These are phyloP conservation scores for Ceratorhiza oryzae-sativae DNA, from an alignment of 1,284 basidiomycete genomes.

Conservation along the genomic window DNA sequence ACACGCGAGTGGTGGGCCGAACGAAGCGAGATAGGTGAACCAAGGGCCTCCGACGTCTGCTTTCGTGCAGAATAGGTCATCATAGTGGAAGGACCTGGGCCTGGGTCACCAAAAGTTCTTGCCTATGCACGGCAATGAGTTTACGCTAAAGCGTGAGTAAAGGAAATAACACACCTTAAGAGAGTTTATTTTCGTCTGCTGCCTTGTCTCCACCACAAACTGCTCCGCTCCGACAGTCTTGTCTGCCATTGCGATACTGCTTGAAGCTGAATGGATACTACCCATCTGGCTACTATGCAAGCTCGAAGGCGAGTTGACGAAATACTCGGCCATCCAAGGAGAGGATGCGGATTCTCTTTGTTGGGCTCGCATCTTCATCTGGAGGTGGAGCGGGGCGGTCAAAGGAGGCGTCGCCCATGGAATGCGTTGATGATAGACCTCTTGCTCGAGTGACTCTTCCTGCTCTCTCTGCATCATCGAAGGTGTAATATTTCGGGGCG, in stretches of 20 bases:
- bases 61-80: constrained; percentile 31
- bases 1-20: not conserved
- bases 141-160: no score
- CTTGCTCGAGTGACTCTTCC: not conserved
- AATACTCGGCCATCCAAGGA: constrained; percentile 32
- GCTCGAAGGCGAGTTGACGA: constrained; percentile 33
- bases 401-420: constrained; percentile 2
- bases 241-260: constrained; percentile 7
- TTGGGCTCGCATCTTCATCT: constrained; percentile 21
- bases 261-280: constrained; percentile 28
- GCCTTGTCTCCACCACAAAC: not conserved
- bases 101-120: constrained; percentile 20
- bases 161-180: not conserved
- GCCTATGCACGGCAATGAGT: not conserved
- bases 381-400: constrained; percentile 9
- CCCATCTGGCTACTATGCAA: constrained; percentile 31
- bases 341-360: not conserved
- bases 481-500: constrained; percentile 23
- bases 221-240: not conserved
- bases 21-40: constrained; percentile 13
- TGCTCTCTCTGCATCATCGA: constrained; percentile 16
- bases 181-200: not conserved
- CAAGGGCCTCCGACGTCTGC: not conserved
- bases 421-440: not conserved
- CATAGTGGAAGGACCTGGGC: constrained; percentile 35